Conservation (phyloP, 805 yeast genomes). For the Hanseniaspora hatyaiensis region DNA sequence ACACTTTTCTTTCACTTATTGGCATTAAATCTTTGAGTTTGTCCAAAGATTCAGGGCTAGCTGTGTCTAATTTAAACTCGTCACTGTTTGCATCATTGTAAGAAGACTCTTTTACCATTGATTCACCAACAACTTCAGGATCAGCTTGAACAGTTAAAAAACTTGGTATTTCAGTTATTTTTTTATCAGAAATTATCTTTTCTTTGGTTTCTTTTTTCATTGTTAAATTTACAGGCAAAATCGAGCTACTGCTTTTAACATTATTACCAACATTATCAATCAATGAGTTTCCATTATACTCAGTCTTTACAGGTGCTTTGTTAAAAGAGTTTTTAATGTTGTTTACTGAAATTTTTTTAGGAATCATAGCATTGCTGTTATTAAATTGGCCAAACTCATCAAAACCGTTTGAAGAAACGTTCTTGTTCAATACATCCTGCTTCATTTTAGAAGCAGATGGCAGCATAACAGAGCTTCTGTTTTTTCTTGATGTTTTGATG, state of each 20-base stretch:
- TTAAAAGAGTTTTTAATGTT: too few species aligned
- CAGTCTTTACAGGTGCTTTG: too few species aligned
- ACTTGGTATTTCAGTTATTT: neutral
- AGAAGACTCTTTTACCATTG: neutral
- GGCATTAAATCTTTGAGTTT: neutral
- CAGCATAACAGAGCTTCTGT: constrained; percentile 27
- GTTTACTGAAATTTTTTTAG: too few species aligned
- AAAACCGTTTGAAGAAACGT: neutral
- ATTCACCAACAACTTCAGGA: neutral
- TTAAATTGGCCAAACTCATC: constrained; percentile 1
- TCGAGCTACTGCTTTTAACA: too few species aligned
- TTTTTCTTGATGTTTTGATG: constrained; percentile 28
- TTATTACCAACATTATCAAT: too few species aligned
- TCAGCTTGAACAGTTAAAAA: neutral
- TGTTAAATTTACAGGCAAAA: too few species aligned
- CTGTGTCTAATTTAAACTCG: constrained; percentile 5
- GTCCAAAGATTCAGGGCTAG: neutral
- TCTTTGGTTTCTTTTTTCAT: too few species aligned
- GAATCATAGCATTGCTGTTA: neutral
- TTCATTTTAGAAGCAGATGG: constrained; percentile 12
- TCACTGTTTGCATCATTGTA: constrained; percentile 6
- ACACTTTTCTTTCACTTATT: neutral
- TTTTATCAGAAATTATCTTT: too few species aligned
- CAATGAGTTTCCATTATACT: too few species aligned
- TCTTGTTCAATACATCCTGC: neutral